A percentile compares a stretch with the other conserved stretches of the same genome.
phyloP scores from a whole-genome alignment of 2,329 filamentous ascomycete genomes.

The Alternaria dauci region DNA sequence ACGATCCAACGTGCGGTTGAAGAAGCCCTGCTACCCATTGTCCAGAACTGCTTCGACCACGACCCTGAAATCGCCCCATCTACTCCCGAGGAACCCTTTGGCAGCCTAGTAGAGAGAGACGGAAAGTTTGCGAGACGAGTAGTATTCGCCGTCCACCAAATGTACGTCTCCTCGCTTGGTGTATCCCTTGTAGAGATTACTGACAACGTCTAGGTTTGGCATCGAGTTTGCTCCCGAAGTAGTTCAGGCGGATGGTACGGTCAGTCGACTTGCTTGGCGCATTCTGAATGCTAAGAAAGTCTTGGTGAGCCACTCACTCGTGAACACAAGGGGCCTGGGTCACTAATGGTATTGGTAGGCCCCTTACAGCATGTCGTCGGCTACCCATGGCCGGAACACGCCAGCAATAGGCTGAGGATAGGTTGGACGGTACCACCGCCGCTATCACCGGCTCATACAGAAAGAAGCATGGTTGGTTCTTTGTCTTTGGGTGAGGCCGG shows the following conservation, averaged over 20 bases:
- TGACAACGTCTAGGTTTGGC: conserved; percentile 67
- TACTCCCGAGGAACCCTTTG: conserved; percentile 81
- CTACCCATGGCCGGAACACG: conserved; percentile 53
- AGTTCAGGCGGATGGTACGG: conserved; percentile 88
- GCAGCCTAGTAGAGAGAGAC: conserved; percentile 82
- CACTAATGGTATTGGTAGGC: conserved; percentile 40
- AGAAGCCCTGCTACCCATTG: conserved; percentile 77
- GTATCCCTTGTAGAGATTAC: background rate
- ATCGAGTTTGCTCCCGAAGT: conserved; percentile 94
- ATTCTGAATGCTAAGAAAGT: conserved; percentile 97
- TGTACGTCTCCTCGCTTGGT: conserved; percentile 64
- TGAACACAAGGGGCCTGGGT: background rate
- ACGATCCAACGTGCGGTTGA: conserved; percentile 76
- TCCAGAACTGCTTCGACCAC: conserved; percentile 91
- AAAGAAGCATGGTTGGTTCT: background rate
- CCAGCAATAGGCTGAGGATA: conserved; percentile 32
- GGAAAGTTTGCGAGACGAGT: conserved; percentile 88
- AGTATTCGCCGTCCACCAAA: conserved; percentile 92
- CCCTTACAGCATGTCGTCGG: conserved; percentile 61
- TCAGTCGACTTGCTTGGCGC: conserved; percentile 90
- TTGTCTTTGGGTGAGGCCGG: background rate
- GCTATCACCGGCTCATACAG: background rate
- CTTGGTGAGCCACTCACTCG: conserved; percentile 67
- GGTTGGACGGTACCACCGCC: background rate
- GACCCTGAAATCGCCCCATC: conserved; percentile 90